Evolutionary conservation across 495 filamentous ascomycete species (phyloP).

Genomic region (Aspergillus indologenus): DNA sequence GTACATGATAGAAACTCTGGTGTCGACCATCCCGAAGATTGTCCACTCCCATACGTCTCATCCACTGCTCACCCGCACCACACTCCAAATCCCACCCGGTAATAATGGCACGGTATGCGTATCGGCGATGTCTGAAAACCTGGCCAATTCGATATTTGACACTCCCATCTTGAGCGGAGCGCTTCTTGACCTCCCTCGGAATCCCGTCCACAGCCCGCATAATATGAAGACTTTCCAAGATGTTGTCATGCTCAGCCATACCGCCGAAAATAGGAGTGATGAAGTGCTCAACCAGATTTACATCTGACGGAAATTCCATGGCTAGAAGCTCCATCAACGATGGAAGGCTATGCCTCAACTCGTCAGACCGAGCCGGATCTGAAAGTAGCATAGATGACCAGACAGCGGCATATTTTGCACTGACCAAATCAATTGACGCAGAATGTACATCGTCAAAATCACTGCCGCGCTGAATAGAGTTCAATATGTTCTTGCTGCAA

Average conservation of each 20-base stretch:
- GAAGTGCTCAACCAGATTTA: constrained; percentile 61
- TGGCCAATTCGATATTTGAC: constrained; percentile 78
- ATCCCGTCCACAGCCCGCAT: constrained; percentile 60
- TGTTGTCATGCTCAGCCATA: constrained; percentile 41
- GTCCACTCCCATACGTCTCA: constrained; percentile 63
- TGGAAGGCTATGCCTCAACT: constrained; percentile 61
- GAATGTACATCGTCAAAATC: constrained; percentile 18
- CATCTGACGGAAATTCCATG: constrained; percentile 58
- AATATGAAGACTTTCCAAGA: constrained; percentile 52
- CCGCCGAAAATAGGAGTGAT: constrained; percentile 56
- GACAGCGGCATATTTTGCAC: constrained; percentile 69
- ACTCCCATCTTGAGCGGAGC: constrained; percentile 33
- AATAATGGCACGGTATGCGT: constrained; percentile 75
- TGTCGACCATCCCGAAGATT: constrained; percentile 56
- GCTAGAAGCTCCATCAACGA: constrained; percentile 66
- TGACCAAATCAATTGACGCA: constrained; percentile 53
- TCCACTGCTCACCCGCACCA: constrained; percentile 50
- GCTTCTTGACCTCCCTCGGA: constrained; percentile 50
- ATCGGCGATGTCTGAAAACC: constrained; percentile 78
- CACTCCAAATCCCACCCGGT: constrained; percentile 78
- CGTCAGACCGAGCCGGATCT: constrained; percentile 43
- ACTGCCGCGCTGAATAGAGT: constrained; percentile 48
- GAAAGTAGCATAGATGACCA: constrained; percentile 72
- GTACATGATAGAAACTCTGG: constrained; percentile 79
- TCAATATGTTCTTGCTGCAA: constrained; percentile 76